A percentile compares a stretch with the other conserved stretches of the same genome.
These are phyloP conservation scores for Groenewaldozyma salmanticensis DNA, from an alignment of 805 yeast genomes.

Conservation along the genomic window DNA sequence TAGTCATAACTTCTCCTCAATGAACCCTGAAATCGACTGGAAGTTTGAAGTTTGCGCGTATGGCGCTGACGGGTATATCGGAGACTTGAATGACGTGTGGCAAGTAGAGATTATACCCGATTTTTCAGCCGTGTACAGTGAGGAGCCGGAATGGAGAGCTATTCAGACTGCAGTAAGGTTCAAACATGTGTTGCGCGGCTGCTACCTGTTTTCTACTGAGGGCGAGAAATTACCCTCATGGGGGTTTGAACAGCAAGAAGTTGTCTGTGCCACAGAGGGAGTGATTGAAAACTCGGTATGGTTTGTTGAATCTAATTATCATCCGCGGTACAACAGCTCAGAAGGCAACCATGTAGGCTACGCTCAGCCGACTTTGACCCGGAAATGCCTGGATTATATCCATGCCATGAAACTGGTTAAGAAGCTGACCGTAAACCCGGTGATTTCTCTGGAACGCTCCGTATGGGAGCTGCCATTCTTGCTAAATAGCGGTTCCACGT, in stretches of 20 bases:
- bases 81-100: conserved; percentile 52
- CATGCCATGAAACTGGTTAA: conserved; percentile 10
- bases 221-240: conserved; percentile 53
- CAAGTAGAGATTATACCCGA: conserved; percentile 35
- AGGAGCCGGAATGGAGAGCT: conserved; percentile 29
- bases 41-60: conserved; percentile 30
- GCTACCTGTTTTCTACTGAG: conserved; percentile 54
- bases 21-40: conserved; percentile 17
- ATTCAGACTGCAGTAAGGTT: conserved; percentile 49
- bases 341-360: conserved; percentile 9
- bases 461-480: conserved; percentile 11
- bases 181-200: conserved; percentile 45
- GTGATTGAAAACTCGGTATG: conserved; percentile 47
- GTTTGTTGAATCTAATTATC: conserved; percentile 49
- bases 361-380: conserved; percentile 5
- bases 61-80: conserved; percentile 43
- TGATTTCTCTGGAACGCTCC: not conserved
- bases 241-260: conserved; percentile 67
- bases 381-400: conserved; percentile 10
- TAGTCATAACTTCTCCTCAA: conserved; percentile 15
- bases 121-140: conserved; percentile 15
- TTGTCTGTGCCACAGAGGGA: conserved; percentile 61
- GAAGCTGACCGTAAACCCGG: not conserved
- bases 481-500: conserved; percentile 5
- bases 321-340: conserved; percentile 31